phyloP scores from a whole-genome alignment of 352 stramenopile genomes.

The Pythium periplocum region DNA sequence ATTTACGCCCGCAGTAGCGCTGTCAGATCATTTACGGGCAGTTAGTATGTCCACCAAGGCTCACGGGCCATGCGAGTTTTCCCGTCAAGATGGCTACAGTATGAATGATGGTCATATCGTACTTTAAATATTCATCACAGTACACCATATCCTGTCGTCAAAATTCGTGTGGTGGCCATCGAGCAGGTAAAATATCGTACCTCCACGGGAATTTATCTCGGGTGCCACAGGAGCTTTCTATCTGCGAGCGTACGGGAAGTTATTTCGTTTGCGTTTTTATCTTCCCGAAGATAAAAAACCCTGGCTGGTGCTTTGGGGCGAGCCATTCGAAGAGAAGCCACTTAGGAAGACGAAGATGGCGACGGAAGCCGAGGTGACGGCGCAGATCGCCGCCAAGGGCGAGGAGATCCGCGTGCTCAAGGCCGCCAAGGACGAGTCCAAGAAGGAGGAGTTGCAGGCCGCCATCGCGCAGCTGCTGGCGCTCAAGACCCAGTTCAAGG shows the following conservation, averaged over 20 bases:
- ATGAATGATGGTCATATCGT: no score
- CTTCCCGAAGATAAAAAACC: conserved; percentile 11
- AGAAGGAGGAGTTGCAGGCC: conserved; percentile 43
- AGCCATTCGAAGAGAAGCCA: not conserved
- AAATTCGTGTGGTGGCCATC: conserved; percentile 11
- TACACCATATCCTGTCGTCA: not conserved
- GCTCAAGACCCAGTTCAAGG: conserved; percentile 78
- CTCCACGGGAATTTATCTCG: conserved; percentile 11
- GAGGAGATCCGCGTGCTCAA: conserved; percentile 74
- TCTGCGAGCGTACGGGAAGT: conserved; percentile 15
- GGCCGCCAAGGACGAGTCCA: conserved; percentile 37
- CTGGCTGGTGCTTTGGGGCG: not conserved
- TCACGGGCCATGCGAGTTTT: no score
- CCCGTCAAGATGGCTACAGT: no score
- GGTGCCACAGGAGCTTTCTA: conserved; percentile 12
- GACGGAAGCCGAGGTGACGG: conserved; percentile 49
- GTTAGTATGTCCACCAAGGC: no score
- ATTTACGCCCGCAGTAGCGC: no score
- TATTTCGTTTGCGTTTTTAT: not conserved
- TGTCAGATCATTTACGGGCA: no score
- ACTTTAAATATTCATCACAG: no score
- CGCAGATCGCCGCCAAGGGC: conserved; percentile 59
- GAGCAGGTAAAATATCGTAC: no score
- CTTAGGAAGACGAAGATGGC: conserved; percentile 8
- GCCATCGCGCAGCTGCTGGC: conserved; percentile 54